phyloP scores from a whole-genome alignment of 352 stramenopile genomes.

The Salisapilia sapeloensis region DNA sequence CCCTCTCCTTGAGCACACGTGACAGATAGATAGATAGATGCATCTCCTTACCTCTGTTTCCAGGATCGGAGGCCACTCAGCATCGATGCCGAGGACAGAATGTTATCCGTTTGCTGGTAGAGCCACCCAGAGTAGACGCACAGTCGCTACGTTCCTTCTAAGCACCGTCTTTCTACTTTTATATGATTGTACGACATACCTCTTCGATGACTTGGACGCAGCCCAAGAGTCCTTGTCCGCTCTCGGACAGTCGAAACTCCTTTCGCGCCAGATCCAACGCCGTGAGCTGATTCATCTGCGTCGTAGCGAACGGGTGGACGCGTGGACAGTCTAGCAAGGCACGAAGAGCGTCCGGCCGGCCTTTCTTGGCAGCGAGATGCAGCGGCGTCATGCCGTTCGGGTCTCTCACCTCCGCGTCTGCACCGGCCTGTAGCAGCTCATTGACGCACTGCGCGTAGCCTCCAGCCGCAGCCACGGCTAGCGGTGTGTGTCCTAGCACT shows the following conservation, averaged over 20 bases:
- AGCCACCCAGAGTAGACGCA: conserved; percentile 72
- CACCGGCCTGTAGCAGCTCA: conserved; percentile 28
- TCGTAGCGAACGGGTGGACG: conserved; percentile 39
- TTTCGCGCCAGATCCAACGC: conserved; percentile 55
- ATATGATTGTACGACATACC: conserved; percentile 12
- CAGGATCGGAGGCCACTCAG: conserved; percentile 63
- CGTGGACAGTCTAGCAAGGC: conserved; percentile 29
- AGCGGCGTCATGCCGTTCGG: conserved; percentile 43
- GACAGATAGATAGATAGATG: background rate
- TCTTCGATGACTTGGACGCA: conserved; percentile 72
- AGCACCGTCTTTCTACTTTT: background rate
- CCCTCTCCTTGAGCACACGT: background rate
- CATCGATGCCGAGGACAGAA: conserved; percentile 56
- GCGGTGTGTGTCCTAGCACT: conserved; percentile 38
- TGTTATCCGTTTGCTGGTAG: conserved; percentile 63
- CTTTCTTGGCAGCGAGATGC: conserved; percentile 32
- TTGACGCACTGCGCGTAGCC: conserved; percentile 48
- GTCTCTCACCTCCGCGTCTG: conserved; percentile 39
- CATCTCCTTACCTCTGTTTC: conserved; percentile 37
- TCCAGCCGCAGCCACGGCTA: conserved; percentile 35
- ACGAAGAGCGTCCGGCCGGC: conserved; percentile 52
- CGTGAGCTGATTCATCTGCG: conserved; percentile 27
- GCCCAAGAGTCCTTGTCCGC: conserved; percentile 22
- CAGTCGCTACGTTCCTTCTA: conserved; percentile 57
- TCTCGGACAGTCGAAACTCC: conserved; percentile 19